These are phyloP conservation scores for Sanghuangporus weigelae DNA, from an alignment of 1,284 basidiomycete genomes.

Conservation along the genomic window DNA sequence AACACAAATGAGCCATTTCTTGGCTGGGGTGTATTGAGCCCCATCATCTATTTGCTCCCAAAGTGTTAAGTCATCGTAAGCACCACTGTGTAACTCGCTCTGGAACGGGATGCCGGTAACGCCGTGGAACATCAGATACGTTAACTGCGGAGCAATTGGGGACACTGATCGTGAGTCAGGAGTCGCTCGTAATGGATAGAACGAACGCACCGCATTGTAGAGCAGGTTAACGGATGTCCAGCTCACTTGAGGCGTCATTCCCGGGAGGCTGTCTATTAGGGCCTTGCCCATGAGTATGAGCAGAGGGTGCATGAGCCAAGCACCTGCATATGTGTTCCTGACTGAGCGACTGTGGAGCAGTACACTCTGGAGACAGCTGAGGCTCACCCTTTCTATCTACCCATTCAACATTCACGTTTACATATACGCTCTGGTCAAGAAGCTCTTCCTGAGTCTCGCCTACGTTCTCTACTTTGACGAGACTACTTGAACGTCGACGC, in stretches of 20 bases:
- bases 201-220: slow-evolving; percentile 79
- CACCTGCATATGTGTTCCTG: slow-evolving; percentile 48
- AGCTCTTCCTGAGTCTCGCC: slow-evolving; percentile 75
- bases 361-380: not conserved
- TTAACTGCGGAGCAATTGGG: slow-evolving; percentile 51
- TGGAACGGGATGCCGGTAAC: slow-evolving; percentile 97
- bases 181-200: not conserved
- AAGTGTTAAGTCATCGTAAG: slow-evolving; percentile 94
- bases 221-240: slow-evolving; percentile 94
- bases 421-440: slow-evolving; percentile 77
- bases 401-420: slow-evolving; percentile 96
- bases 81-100: slow-evolving; percentile 81
- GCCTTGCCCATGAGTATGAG: slow-evolving; percentile 90
- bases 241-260: slow-evolving; percentile 89
- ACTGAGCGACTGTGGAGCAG: not conserved
- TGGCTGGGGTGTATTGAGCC: slow-evolving; percentile 96
- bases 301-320: slow-evolving; percentile 97
- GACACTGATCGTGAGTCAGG: not conserved
- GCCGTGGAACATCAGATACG: slow-evolving; percentile 99
- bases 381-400: slow-evolving; percentile 92
- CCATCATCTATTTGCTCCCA: slow-evolving; percentile 99
- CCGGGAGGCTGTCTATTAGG: slow-evolving; percentile 89
- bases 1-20: slow-evolving; percentile 94
- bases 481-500: slow-evolving; percentile 69
- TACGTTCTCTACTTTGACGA: slow-evolving; percentile 87